These are phyloP conservation scores for Mycena sp. DNA, from an alignment of 1,284 basidiomycete species.

Conservation along the genomic window DNA sequence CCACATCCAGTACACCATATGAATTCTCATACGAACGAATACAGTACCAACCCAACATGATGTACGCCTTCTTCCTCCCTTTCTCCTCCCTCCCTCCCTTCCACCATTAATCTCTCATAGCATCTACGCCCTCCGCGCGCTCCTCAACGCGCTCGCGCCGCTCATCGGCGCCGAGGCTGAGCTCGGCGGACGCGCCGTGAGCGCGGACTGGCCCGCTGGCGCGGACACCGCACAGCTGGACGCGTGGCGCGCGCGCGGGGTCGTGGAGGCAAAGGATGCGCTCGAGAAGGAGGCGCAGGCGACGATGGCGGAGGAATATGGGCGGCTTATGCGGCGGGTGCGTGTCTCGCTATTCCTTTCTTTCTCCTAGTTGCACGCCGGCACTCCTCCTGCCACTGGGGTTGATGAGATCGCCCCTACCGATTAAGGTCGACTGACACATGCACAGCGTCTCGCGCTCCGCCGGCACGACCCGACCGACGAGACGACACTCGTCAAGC, in stretches of 20 bases:
- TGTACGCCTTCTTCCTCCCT: no score
- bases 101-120: slow-evolving; percentile 47
- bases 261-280: slow-evolving; percentile 63
- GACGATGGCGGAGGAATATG: slow-evolving; percentile 69
- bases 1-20: no score
- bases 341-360: no score
- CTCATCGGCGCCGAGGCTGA: slow-evolving; percentile 83
- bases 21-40: slow-evolving; percentile 14
- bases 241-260: slow-evolving; percentile 68
- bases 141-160: slow-evolving; percentile 80
- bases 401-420: not conserved
- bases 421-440: slow-evolving; percentile 4
- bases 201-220: slow-evolving; percentile 71
- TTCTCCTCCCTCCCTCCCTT: no score
- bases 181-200: slow-evolving; percentile 58
- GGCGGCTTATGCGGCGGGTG: slow-evolving; percentile 73
- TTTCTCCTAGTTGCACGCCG: no score
- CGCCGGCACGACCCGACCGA: slow-evolving; percentile 63
- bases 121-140: slow-evolving; percentile 80
- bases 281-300: slow-evolving; percentile 66
- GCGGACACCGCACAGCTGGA: slow-evolving; percentile 62
- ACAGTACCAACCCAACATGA: slow-evolving; percentile 60
- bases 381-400: no score
- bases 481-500: slow-evolving; percentile 65
- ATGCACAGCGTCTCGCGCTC: slow-evolving; percentile 77